Evolutionary conservation across 1,284 basidiomycete species (phyloP).

Genomic region (Papiliotrema nemorosa): DNA sequence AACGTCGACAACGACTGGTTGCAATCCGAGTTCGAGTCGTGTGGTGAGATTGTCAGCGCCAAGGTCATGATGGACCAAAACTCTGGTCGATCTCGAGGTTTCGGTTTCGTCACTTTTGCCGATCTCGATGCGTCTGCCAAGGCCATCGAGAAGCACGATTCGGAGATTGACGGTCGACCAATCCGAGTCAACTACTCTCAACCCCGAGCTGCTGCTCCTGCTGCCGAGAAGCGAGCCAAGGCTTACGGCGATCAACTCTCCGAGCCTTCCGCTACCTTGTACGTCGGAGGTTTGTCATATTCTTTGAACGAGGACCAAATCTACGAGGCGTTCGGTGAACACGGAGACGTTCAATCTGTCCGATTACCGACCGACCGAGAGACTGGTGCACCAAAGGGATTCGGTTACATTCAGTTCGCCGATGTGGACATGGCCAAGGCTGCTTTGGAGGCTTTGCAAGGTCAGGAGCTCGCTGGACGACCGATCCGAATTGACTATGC

Average conservation of each 20-base stretch:
- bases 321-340: slow-evolving; percentile 89
- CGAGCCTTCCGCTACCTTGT: slow-evolving; percentile 72
- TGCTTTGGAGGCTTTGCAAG: slow-evolving; percentile 67
- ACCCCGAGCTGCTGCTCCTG: slow-evolving; percentile 48
- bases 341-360: slow-evolving; percentile 83
- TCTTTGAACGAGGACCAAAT: slow-evolving; percentile 75
- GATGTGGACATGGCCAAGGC: slow-evolving; percentile 75
- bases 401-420: slow-evolving; percentile 93
- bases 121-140: slow-evolving; percentile 64
- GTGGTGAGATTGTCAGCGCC: slow-evolving; percentile 81
- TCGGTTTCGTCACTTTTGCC: slow-evolving; percentile 90
- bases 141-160: slow-evolving; percentile 68
- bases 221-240: slow-evolving; percentile 72
- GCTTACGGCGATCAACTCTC: slow-evolving; percentile 70
- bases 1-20: slow-evolving; percentile 97
- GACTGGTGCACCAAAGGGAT: slow-evolving; percentile 86
- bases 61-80: slow-evolving; percentile 89
- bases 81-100: slow-evolving; percentile 81
- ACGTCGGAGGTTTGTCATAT: slow-evolving; percentile 89
- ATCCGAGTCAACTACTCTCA: slow-evolving; percentile 81
- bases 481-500: slow-evolving; percentile 83
- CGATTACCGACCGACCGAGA: slow-evolving; percentile 92
- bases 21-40: slow-evolving; percentile 80
- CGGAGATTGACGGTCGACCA: slow-evolving; percentile 87
- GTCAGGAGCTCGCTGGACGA: slow-evolving; percentile 79